Conservation (phyloP, 2,329 filamentous ascomycete species). For the Colletotrichum liriopes region DNA sequence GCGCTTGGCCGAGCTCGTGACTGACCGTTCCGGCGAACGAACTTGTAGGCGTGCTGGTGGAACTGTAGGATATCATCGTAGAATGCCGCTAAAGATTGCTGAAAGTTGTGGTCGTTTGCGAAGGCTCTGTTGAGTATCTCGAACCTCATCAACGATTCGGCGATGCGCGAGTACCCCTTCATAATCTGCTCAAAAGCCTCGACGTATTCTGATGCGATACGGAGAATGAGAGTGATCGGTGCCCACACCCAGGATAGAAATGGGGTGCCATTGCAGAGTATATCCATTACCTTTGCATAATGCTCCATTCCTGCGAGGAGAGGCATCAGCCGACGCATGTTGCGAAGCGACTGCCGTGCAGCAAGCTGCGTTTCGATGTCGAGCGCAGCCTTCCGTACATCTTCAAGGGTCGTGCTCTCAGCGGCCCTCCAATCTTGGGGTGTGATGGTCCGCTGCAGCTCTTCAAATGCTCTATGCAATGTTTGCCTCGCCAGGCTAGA, state of each 20-base stretch:
- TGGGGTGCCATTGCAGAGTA: conserved; percentile 63
- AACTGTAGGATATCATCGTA: conserved; percentile 66
- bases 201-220: conserved; percentile 51
- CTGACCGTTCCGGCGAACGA: conserved; percentile 55
- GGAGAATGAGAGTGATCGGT: conserved; percentile 46
- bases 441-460: too few relatives aligned
- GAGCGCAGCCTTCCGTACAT: too few relatives aligned
- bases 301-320: conserved; percentile 58
- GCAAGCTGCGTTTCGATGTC: conserved; percentile 58
- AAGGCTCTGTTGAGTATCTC: conserved; percentile 52
- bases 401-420: too few relatives aligned
- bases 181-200: conserved; percentile 61
- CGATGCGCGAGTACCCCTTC: conserved; percentile 57
- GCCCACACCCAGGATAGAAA: conserved; percentile 65
- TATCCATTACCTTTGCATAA: conserved; percentile 59
- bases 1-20: conserved; percentile 38
- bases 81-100: conserved; percentile 58
- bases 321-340: conserved; percentile 60
- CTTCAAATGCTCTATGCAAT: too few relatives aligned
- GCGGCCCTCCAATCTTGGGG: too few relatives aligned
- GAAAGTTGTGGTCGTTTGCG: conserved; percentile 52
- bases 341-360: conserved; percentile 55
- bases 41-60: conserved; percentile 62
- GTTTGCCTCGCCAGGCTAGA: too few relatives aligned
- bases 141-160: conserved; percentile 56